phyloP scores from a whole-genome alignment of 495 filamentous ascomycete species.

The Neurospora sp. region DNA sequence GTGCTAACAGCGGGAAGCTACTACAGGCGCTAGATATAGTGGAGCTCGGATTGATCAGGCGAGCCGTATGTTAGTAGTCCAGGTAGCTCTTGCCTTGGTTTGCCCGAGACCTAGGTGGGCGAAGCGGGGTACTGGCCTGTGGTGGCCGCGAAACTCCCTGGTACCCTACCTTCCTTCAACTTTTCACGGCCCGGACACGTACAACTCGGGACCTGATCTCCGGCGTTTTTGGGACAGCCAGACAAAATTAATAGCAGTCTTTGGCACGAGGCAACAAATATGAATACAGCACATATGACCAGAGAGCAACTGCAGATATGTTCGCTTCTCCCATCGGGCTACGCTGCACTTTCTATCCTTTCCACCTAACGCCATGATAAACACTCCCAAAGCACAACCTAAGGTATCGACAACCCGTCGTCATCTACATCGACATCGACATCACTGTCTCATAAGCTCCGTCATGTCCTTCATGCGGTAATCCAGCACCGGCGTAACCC shows the following conservation, averaged over 20 bases:
- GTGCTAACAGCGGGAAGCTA: not conserved
- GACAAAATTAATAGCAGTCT: not conserved
- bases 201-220: not conserved
- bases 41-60: not conserved
- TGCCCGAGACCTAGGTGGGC: not conserved
- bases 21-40: not conserved
- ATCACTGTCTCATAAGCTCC: constrained; percentile 29
- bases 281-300: not conserved
- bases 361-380: not conserved
- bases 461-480: constrained; percentile 48
- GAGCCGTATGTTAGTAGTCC: not conserved
- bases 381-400: not conserved
- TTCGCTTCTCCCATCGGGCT: not conserved
- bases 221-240: not conserved
- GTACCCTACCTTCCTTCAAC: not conserved
- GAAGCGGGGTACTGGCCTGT: not conserved
- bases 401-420: not conserved
- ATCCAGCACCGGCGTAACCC: constrained; percentile 44
- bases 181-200: not conserved
- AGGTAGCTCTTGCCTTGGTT: not conserved
- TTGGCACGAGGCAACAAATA: not conserved
- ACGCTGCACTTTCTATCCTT: not conserved
- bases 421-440: not conserved
- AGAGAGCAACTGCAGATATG: not conserved
- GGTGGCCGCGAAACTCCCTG: not conserved